Evolutionary conservation across 2,329 filamentous ascomycete species (phyloP), one percentile per base, ranked within the genome.

Genomic region (Lasiodiplodia citricola): DNA sequence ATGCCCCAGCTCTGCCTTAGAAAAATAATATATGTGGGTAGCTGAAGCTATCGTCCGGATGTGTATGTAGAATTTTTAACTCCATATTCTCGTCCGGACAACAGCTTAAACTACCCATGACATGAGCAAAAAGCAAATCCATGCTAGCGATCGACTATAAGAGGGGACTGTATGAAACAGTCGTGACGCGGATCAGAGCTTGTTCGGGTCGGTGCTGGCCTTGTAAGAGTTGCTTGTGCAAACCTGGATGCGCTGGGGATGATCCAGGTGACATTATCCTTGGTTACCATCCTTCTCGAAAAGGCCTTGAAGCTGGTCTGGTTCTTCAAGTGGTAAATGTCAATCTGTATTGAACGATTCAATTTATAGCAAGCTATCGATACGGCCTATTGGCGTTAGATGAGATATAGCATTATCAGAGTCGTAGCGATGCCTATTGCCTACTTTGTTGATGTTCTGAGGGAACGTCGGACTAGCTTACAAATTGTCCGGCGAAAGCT

Each of bases 141-240:
- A 25, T 4, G 25, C 25, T 25, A 25, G 25, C 25, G 3, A 25
- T 25, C 25, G 25, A 25, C 4, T 25, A 25, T 25, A 25, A 25
- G 25, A 25, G 25, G 25, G 25, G 25, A 25, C 25, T 25, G 25
- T 68, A 52, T 23, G 38, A 64, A 57, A 52, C 67, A 25, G 50
- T 54, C n/a, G n/a, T 28, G 37, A 68, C 68, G 63, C 50, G 71
- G 60, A 66, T 71, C 69, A 41, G 74, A 69, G 31, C 67, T 44
- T 64, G 47, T 28, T 28, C 31, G 14, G 47, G 56, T 6, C 56
- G 47, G 50, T 11, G 64, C 47, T 3, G 38, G 54, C 25, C 11
- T 47, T 2, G 65, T 38, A 18, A 57, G 21, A 18, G 21, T 10
- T 21, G 16, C 23, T 50, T 58, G 64, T 38, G 14, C 11, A 16